These are phyloP conservation scores for Schizochytrium sp. DNA, from an alignment of 108 stramenopile species.

Conservation along the genomic window DNA sequence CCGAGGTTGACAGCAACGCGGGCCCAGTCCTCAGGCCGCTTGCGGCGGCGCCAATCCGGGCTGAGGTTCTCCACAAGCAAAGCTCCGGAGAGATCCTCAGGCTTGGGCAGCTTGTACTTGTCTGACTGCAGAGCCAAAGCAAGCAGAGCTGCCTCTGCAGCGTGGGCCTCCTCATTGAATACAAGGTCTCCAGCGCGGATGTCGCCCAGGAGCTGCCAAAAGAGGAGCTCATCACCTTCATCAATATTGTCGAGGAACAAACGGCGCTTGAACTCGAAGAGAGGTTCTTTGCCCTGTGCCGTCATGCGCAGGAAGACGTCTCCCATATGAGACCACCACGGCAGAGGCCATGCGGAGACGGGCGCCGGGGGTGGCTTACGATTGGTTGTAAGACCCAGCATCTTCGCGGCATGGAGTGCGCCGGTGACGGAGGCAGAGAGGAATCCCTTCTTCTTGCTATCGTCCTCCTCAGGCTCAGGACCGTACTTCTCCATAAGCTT, in stretches of 20 bases:
- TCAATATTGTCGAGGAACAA: not conserved
- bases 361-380: conserved; percentile 26
- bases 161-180: conserved; percentile 31
- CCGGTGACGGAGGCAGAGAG: conserved; percentile 41
- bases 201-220: conserved; percentile 51
- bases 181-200: conserved; percentile 40
- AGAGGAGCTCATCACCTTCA: conserved; percentile 3
- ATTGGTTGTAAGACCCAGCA: conserved; percentile 50
- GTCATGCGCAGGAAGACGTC: conserved; percentile 60
- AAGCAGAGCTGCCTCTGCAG: conserved; percentile 41
- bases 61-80: not conserved
- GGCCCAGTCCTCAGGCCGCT: conserved; percentile 58
- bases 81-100: not conserved
- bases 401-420: conserved; percentile 57
- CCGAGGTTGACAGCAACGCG: not conserved
- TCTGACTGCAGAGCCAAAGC: conserved; percentile 20
- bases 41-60: conserved; percentile 51
- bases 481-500: conserved; percentile 60
- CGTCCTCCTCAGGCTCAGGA: conserved; percentile 38
- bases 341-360: conserved; percentile 40
- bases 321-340: conserved; percentile 50
- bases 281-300: conserved; percentile 52
- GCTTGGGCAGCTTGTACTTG: conserved; percentile 24
- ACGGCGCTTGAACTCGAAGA: conserved; percentile 61
- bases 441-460: not conserved